Evolutionary conservation across 768 basidiomycete genomes (phyloP).

Genomic region (Amanita brunnescens): DNA sequence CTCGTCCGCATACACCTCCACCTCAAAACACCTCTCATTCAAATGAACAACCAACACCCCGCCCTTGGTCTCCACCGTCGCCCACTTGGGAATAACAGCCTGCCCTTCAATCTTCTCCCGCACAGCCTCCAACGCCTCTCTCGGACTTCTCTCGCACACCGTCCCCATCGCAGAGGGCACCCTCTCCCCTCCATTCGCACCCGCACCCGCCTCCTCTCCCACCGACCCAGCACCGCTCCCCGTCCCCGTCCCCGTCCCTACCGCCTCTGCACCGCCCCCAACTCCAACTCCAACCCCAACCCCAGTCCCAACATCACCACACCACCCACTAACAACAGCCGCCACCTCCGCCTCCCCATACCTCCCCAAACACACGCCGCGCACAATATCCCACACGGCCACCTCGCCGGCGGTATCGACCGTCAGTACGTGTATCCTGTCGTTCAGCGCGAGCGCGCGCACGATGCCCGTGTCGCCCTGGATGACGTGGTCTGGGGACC

Average conservation of each 20-base stretch:
- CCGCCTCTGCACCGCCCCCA: slow-evolving; percentile 16
- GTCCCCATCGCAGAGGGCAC: not conserved
- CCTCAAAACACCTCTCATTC: slow-evolving; percentile 84
- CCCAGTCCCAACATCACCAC: slow-evolving; percentile 39
- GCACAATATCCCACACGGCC: slow-evolving; percentile 87
- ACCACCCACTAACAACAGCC: slow-evolving; percentile 41
- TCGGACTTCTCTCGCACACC: slow-evolving; percentile 51
- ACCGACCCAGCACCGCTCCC: slow-evolving; percentile 16
- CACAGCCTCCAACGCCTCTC: slow-evolving; percentile 82
- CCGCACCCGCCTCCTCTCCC: not conserved
- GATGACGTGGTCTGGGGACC: slow-evolving; percentile 61
- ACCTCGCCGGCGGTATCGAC: slow-evolving; percentile 86
- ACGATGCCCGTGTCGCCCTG: slow-evolving; percentile 76
- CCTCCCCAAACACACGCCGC: slow-evolving; percentile 64
- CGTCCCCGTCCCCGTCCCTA: slow-evolving; percentile 24
- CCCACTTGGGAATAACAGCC: slow-evolving; percentile 79
- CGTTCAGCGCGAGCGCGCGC: slow-evolving; percentile 74
- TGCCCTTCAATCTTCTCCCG: slow-evolving; percentile 93
- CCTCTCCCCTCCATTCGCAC: slow-evolving; percentile 21
- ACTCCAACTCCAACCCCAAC: slow-evolving; percentile 35
- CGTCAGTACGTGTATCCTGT: slow-evolving; percentile 83
- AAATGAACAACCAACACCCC: slow-evolving; percentile 85
- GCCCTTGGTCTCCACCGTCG: slow-evolving; percentile 80
- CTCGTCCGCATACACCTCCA: slow-evolving; percentile 93
- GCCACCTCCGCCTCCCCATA: slow-evolving; percentile 62